Conservation (phyloP, 2,329 filamentous ascomycete species). For the Parafenestella ontariensis region DNA sequence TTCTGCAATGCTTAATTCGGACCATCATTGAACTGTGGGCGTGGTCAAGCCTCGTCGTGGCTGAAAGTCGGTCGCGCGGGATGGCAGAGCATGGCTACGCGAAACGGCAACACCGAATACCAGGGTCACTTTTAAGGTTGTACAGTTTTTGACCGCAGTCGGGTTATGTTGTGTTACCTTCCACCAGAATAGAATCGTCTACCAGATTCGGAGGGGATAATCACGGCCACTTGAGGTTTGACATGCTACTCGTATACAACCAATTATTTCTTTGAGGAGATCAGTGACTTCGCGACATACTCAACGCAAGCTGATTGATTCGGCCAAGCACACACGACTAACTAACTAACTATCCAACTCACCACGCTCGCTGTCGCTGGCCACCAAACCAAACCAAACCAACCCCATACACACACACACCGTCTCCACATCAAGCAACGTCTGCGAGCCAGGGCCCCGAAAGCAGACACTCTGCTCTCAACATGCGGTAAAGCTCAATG, state of each 20-base stretch:
- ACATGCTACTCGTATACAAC: too few species aligned
- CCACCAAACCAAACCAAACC: too few species aligned
- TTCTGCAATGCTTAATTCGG: slow-evolving; percentile 13
- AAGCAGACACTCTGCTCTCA: background rate
- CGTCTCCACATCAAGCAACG: background rate
- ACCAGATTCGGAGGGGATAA: too few species aligned
- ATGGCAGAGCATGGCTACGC: slow-evolving; percentile 9
- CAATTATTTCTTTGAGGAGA: too few species aligned
- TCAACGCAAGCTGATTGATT: too few species aligned
- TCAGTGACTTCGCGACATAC: too few species aligned
- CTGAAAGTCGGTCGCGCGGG: slow-evolving; percentile 11
- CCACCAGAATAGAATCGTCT: background rate
- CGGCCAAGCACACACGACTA: too few species aligned
- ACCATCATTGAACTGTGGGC: slow-evolving; percentile 1
- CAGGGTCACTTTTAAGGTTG: too few species aligned
- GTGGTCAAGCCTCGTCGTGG: slow-evolving; percentile 13
- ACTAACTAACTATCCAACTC: too few species aligned
- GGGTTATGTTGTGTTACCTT: background rate
- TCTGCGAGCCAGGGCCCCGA: background rate
- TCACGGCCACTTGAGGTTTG: too few species aligned
- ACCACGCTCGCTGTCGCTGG: too few species aligned
- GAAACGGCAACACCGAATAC: slow-evolving; percentile 19
- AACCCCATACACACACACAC: background rate
- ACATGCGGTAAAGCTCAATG: slow-evolving; percentile 1
- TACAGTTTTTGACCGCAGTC: too few species aligned